Evolutionary conservation across 345 rosid genomes (phyloP), one percentile per base, ranked within the genome.

Genomic region (Leavenworthia alabamica): DNA sequence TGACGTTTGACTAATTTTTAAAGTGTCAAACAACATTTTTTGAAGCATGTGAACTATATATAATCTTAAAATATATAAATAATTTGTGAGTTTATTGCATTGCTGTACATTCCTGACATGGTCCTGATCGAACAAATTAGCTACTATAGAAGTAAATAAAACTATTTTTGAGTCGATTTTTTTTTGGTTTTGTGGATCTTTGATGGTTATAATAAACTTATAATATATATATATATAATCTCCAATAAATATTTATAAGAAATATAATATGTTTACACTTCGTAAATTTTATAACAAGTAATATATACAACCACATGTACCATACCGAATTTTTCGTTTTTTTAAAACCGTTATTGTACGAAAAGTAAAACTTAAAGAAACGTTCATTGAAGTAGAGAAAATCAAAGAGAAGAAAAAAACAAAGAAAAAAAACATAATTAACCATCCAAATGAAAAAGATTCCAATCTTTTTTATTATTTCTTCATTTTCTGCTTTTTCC

Each of bases 391-490:
- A 60, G 23, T 35, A 43, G 23, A 33, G n/a, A 51, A 47, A 28
- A 70, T 26, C 44, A 51, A 61, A 42, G 16, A 22, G 54, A 43
- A 7, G 52, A 60, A 22, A 56, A 17, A 42, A 62, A 27, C 42
- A n/a, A n/a, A 22, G 54, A 43, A 7, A 60, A 60, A 22, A 56
- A 17, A 42, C 53, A 27, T 35, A 39, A 44, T 28, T 3, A 35
- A 67, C 29, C 28, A 51, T 10, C 41, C 61, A 60, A 61, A 61
- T 17, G 37, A 44, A 44, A 44, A 60, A 24, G 23, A 36, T 53
- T 36, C 42, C 29, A 45, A 61, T 45, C 20, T 50, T 64, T 64
- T 60, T 55, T 64, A 48, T 53, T 56, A 47, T 64, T 56, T 64
- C 54, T 56, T 47, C 40, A 19, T 48, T 44, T 71, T 40, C 41